Evolutionary conservation across 768 basidiomycete species (phyloP).

Genomic region (Lactifluus volemus): DNA sequence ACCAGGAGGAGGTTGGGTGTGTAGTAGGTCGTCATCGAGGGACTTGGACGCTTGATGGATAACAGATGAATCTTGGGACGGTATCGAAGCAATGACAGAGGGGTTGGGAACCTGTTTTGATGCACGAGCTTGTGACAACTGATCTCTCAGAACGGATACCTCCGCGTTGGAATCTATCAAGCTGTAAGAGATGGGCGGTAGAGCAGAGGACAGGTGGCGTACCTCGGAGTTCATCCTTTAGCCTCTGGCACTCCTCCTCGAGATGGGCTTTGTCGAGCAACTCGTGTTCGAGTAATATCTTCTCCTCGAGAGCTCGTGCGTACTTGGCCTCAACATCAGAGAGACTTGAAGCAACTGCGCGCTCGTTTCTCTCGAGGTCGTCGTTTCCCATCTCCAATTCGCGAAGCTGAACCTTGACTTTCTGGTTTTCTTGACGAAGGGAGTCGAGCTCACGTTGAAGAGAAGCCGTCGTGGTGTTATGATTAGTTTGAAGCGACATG

Average conservation of each 20-base stretch:
- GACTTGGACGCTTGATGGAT: slow-evolving; percentile 20
- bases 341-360: slow-evolving; percentile 74
- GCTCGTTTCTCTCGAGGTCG: slow-evolving; percentile 90
- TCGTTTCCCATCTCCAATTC: slow-evolving; percentile 98
- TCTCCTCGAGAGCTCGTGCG: slow-evolving; percentile 87
- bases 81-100: slow-evolving; percentile 22
- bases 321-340: slow-evolving; percentile 85
- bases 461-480: slow-evolving; percentile 84
- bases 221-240: slow-evolving; percentile 94
- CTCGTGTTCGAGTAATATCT: slow-evolving; percentile 94
- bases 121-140: slow-evolving; percentile 37
- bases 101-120: slow-evolving; percentile 18
- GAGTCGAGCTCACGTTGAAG: slow-evolving; percentile 88
- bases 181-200: slow-evolving; percentile 6
- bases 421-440: slow-evolving; percentile 65
- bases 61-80: slow-evolving; percentile 29
- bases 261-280: slow-evolving; percentile 81
- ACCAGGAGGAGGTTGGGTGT: slow-evolving; percentile 49
- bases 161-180: slow-evolving; percentile 74
- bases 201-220: slow-evolving; percentile 20
- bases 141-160: slow-evolving; percentile 73
- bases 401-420: slow-evolving; percentile 62
- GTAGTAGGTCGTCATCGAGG: slow-evolving; percentile 51
- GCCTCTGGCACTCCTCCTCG: slow-evolving; percentile 84
- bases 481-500: slow-evolving; percentile 78